These are phyloP conservation scores for Aspergillus sp. DNA, from an alignment of 2,329 filamentous ascomycete species.

Conservation along the genomic window DNA sequence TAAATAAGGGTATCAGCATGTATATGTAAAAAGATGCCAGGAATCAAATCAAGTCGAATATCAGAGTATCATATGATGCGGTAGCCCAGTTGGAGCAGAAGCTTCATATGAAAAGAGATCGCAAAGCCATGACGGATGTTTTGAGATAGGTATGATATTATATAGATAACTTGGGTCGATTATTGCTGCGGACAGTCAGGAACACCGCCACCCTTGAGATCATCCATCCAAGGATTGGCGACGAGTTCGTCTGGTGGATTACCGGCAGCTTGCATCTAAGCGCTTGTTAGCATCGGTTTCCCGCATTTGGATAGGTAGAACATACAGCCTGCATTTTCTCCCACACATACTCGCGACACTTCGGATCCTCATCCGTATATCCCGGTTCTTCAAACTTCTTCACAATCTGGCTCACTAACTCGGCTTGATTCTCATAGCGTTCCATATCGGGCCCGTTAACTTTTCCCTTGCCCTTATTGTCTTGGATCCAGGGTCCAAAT, in stretches of 20 bases:
- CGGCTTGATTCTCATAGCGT: conserved; percentile 78
- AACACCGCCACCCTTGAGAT: conserved; percentile 74
- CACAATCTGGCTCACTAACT: conserved; percentile 81
- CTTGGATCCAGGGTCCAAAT: conserved; percentile 83
- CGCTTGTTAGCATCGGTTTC: conserved; percentile 12
- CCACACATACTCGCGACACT: conserved; percentile 88
- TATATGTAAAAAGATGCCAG: conserved; percentile 23
- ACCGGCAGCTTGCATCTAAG: conserved; percentile 92
- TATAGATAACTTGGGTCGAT: neutral
- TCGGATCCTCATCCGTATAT: conserved; percentile 78
- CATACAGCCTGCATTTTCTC: conserved; percentile 95
- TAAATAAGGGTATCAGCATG: conserved; percentile 33
- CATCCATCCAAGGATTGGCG: conserved; percentile 56
- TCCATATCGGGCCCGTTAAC: conserved; percentile 68
- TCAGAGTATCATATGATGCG: neutral
- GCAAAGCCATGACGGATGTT: neutral
- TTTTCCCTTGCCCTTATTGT: conserved; percentile 65
- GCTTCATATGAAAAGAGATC: neutral
- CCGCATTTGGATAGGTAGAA: conserved; percentile 8
- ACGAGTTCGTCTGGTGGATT: conserved; percentile 88
- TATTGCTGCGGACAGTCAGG: conserved; percentile 65
- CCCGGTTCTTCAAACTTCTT: conserved; percentile 77
- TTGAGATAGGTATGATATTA: neutral
- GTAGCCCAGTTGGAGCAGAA: neutral
- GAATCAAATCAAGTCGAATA: neutral